These are phyloP conservation scores for Carpinus fangiana DNA, from an alignment of 306 rosid genomes.

Conservation along the genomic window DNA sequence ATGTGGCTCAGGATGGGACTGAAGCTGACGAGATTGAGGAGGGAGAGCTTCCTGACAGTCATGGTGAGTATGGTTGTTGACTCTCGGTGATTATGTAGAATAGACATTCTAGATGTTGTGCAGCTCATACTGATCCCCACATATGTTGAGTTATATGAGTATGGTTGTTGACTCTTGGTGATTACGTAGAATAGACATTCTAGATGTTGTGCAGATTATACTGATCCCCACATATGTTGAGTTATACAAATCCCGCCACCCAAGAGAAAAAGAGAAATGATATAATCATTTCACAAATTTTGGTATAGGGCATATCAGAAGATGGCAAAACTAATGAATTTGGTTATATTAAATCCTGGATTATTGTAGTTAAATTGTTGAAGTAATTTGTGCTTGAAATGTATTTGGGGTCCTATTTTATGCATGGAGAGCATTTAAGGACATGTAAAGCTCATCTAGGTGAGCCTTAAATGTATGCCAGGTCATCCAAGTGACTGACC, in stretches of 20 bases:
- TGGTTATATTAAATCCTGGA: not conserved
- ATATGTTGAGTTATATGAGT: conserved; percentile 33
- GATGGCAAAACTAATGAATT: not conserved
- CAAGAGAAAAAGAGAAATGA: not conserved
- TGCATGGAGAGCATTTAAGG: not conserved
- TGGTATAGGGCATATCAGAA: not conserved
- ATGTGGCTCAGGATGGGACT: conserved; percentile 35
- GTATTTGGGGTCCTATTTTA: not conserved
- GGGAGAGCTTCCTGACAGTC: conserved; percentile 97
- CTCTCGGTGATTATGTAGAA: conserved; percentile 21
- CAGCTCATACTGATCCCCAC: conserved; percentile 8
- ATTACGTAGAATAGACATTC: conserved; percentile 13
- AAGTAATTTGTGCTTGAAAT: not conserved
- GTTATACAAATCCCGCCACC: not conserved
- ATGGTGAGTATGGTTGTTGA: conserved; percentile 62
- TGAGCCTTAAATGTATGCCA: not conserved
- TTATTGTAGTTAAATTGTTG: not conserved
- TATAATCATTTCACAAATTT: not conserved
- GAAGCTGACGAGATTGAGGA: conserved; percentile 81
- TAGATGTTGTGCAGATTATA: conserved; percentile 6
- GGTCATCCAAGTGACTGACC: not conserved
- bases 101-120: conserved; percentile 8
- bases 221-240: not conserved
- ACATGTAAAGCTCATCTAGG: not conserved
- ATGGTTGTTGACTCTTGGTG: conserved; percentile 31